A percentile compares a stretch with the other conserved stretches of the same genome.
These are phyloP conservation scores for Calonectria henricotiae DNA, from an alignment of 2,329 filamentous ascomycete genomes.

Conservation along the genomic window DNA sequence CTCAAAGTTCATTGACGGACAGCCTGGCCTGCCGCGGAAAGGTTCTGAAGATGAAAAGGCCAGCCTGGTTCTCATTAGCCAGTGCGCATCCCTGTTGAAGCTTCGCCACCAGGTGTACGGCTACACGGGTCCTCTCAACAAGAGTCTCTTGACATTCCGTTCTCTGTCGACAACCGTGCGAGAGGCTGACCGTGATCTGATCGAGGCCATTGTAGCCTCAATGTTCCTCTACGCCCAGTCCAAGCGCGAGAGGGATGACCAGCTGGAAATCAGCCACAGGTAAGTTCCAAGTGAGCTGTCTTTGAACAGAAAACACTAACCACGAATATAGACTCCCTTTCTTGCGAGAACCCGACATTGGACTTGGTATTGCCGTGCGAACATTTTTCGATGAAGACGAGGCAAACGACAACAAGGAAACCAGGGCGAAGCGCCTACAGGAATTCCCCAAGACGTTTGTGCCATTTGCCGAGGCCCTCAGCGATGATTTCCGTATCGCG, in stretches of 20 bases:
- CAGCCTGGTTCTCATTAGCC: constrained; percentile 86
- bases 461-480: constrained; percentile 73
- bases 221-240: constrained; percentile 88
- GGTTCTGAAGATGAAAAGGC: constrained; percentile 81
- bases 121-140: constrained; percentile 94
- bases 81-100: constrained; percentile 87
- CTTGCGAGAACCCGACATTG: constrained; percentile 79
- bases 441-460: constrained; percentile 70
- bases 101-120: constrained; percentile 88
- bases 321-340: constrained; percentile 73
- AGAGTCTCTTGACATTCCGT: constrained; percentile 89
- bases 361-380: constrained; percentile 84
- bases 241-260: constrained; percentile 78
- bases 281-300: constrained; percentile 62
- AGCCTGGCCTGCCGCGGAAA: constrained; percentile 71
- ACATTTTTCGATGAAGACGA: constrained; percentile 84
- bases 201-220: constrained; percentile 86
- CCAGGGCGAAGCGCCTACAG: constrained; percentile 63
- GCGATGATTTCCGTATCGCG: constrained; percentile 73
- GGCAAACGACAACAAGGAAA: constrained; percentile 68
- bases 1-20: constrained; percentile 73
- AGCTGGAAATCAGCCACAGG: constrained; percentile 80
- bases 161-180: constrained; percentile 87
- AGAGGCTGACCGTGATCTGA: constrained; percentile 83
- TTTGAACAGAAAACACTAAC: constrained; percentile 37